These are phyloP conservation scores for Phytophthora pluvialis DNA, from an alignment of 352 stramenopile genomes.

Conservation along the genomic window DNA sequence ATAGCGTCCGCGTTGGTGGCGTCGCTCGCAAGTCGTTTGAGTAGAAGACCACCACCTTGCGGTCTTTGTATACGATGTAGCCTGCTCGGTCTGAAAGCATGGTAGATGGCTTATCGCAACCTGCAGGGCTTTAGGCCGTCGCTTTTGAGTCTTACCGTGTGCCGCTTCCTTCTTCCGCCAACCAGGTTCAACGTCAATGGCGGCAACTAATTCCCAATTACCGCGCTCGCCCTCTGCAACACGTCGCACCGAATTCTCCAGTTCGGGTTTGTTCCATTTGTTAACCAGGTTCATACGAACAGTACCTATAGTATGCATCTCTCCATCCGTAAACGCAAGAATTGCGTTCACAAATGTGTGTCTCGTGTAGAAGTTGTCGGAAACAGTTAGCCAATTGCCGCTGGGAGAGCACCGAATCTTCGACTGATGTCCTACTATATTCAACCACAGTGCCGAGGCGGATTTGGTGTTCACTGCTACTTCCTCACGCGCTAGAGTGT, in stretches of 20 bases:
- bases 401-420: background rate
- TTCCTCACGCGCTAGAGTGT: background rate
- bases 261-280: background rate
- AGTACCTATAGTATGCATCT: background rate
- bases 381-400: background rate
- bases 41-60: background rate
- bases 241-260: background rate
- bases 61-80: background rate
- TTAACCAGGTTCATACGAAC: background rate
- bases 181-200: background rate
- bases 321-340: background rate
- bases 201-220: background rate
- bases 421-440: background rate
- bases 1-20: background rate
- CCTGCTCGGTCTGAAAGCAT: background rate
- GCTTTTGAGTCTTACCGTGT: background rate
- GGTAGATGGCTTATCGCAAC: background rate
- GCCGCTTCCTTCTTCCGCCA: background rate
- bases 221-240: background rate
- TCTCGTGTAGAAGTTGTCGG: background rate
- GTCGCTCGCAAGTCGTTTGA: background rate
- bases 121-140: background rate
- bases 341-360: background rate
- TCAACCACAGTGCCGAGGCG: background rate
- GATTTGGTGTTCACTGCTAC: background rate